Conservation (phyloP, 2,329 filamentous ascomycete species). For the Alternaria sp. region DNA sequence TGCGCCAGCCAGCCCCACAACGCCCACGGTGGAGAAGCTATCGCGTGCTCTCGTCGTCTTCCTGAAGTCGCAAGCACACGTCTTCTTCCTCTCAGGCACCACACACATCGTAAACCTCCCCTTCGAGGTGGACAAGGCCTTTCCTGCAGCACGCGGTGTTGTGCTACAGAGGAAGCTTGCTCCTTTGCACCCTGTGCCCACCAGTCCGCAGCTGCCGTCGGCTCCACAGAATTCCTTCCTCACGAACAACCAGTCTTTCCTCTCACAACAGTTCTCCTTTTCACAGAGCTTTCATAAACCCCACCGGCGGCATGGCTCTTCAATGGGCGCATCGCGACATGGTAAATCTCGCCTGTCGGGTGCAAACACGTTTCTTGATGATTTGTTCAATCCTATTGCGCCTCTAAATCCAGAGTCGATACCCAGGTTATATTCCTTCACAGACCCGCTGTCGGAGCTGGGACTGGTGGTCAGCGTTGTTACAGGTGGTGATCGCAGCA, state of each 20-base stretch:
- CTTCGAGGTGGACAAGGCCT: conserved; percentile 89
- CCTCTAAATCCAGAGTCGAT: conserved; percentile 57
- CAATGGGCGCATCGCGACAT: conserved; percentile 30
- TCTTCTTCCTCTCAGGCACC: conserved; percentile 87
- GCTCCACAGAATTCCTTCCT: conserved; percentile 87
- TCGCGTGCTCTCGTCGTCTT: conserved; percentile 80
- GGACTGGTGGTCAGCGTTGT: conserved; percentile 71
- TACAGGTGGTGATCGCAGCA: conserved; percentile 34
- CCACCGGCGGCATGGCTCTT: conserved; percentile 35
- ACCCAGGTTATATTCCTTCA: conserved; percentile 81
- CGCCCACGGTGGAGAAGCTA: conserved; percentile 30
- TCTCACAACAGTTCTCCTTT: conserved; percentile 65
- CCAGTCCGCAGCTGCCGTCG: conserved; percentile 52
- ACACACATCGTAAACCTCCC: conserved; percentile 91
- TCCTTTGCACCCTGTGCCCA: conserved; percentile 50
- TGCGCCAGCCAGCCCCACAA: conserved; percentile 21
- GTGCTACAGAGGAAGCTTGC: conserved; percentile 82
- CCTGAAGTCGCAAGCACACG: conserved; percentile 88
- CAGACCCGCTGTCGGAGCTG: conserved; percentile 83
- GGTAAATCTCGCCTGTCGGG: conserved; percentile 29
- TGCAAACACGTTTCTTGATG: conserved; percentile 38
- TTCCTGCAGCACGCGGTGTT: conserved; percentile 80
- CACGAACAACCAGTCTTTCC: conserved; percentile 49
- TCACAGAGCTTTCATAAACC: conserved; percentile 47
- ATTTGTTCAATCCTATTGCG: conserved; percentile 35